Evolutionary conservation across 2,329 filamentous ascomycete genomes (phyloP).

Genomic region (Pyrenophora teres): DNA sequence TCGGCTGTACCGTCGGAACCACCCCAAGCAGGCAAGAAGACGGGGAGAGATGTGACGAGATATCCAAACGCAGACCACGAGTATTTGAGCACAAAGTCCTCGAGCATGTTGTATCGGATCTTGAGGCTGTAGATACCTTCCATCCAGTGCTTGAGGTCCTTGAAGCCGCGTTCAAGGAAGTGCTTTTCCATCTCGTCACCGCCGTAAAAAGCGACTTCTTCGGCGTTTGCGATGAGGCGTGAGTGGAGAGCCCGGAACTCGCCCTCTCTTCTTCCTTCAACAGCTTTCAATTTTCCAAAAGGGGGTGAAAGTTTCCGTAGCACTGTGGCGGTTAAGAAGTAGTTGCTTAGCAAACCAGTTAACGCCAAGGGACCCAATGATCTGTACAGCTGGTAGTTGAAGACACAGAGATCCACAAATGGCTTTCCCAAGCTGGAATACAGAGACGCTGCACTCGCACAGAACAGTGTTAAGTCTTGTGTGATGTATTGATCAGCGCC

Average conservation of each 20-base stretch:
- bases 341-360: conserved; percentile 85
- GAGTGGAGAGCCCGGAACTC: conserved; percentile 93
- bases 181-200: conserved; percentile 94
- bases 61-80: conserved; percentile 99
- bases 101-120: conserved; percentile 97
- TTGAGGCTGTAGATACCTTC: conserved; percentile 97
- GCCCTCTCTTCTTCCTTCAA: conserved; percentile 92
- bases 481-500: conserved; percentile 97
- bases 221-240: conserved; percentile 91
- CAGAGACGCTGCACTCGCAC: conserved; percentile 84
- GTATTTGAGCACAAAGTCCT: conserved; percentile 98
- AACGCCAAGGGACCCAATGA: conserved; percentile 88
- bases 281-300: conserved; percentile 94
- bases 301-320: conserved; percentile 87
- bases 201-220: conserved; percentile 97
- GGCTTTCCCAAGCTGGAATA: conserved; percentile 98
- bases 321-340: conserved; percentile 90
- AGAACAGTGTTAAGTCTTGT: conserved; percentile 94
- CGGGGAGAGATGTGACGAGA: conserved; percentile 85
- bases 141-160: conserved; percentile 94
- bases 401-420: conserved; percentile 93
- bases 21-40: conserved; percentile 94
- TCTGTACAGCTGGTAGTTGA: conserved; percentile 95
- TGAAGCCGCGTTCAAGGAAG: conserved; percentile 90
- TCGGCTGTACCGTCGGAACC: conserved; percentile 77